Evolutionary conservation across 371 early-diverging fungal genomes (phyloP).

Genomic region (Rhizopus delemar): DNA sequence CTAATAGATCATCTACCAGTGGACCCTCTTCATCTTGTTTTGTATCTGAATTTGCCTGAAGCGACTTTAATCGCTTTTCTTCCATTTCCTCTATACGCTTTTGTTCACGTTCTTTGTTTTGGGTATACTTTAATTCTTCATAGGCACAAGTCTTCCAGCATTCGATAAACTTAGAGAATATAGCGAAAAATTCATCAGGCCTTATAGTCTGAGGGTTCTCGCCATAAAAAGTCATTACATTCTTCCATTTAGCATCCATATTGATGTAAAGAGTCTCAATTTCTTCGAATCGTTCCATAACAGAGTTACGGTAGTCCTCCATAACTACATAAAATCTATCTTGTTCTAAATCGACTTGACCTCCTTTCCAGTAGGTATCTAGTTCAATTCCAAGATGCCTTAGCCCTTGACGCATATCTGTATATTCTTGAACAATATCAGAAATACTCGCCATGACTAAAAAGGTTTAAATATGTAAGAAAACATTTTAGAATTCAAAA

Average conservation of each 20-base stretch:
- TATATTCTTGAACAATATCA: slow-evolving; percentile 35
- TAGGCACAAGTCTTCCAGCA: slow-evolving; percentile 33
- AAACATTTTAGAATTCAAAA: too few species aligned
- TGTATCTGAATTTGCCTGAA: slow-evolving; percentile 4
- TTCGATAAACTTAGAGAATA: slow-evolving; percentile 28
- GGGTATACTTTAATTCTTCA: slow-evolving; percentile 33
- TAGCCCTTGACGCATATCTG: slow-evolving; percentile 33
- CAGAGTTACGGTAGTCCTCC: slow-evolving; percentile 36
- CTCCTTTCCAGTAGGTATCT: slow-evolving; percentile 22
- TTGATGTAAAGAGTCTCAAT: slow-evolving; percentile 36
- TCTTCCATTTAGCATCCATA: slow-evolving; percentile 43
- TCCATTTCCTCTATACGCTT: slow-evolving; percentile 28
- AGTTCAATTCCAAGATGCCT: slow-evolving; percentile 24
- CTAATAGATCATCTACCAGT: slow-evolving; percentile 49
- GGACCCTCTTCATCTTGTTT: slow-evolving; percentile 34
- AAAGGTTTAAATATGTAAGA: neutral
- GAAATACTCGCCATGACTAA: slow-evolving; percentile 33
- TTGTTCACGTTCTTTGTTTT: slow-evolving; percentile 36
- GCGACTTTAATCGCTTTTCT: slow-evolving; percentile 24
- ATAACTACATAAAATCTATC: slow-evolving; percentile 44
- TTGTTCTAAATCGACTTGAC: neutral
- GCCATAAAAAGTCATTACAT: slow-evolving; percentile 39
- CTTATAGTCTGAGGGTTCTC: slow-evolving; percentile 40
- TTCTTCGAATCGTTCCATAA: slow-evolving; percentile 31
- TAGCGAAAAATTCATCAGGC: slow-evolving; percentile 39